Evolutionary conservation across 345 rosid genomes (phyloP), one percentile per base, ranked within the genome.

Genomic region (Stellera chamaejasme): DNA sequence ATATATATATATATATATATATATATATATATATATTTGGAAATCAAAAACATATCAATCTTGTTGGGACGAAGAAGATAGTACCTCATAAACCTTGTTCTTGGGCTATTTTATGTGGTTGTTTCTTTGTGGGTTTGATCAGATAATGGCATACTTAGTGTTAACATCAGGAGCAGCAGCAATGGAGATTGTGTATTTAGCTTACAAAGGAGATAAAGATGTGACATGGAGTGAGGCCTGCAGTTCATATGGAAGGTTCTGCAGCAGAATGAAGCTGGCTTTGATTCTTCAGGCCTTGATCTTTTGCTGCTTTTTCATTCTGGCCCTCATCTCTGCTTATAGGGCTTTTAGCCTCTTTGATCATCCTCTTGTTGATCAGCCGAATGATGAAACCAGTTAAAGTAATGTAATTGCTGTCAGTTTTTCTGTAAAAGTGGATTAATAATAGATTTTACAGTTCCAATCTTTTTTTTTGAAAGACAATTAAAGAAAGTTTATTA

Each of bases 141-240:
- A 91, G 96, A 74, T 92, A 56, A 39, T 80, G 43, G 87, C 96
- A 8, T 88, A 88, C 75, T 77, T 88, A 61, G 66, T 79, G 87
- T 80, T 74, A 8, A 87, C 95, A 69, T 86, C 99, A 25, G 85
- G 72, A 52, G 86, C 88, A 25, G 96, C 89, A 45, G 84, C 69
- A 19, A 44, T 72, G 50, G 94, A 93, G 70, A 73, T 89, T 45
- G 16, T 89, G 44, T 70, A 77, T 63, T 62, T 89, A 13, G 83
- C 80, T 2, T 78, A 82, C 69, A 78, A 72, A 54, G 97, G 97
- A 10, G 94, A 88, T 57, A 64, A 41, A 45, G 54, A 45, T 65
- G 76, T 92, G 52, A 75, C 96, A 53, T 92, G 96, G 98, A 92
- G 96, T 64, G 89, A 89, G 76, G 76, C 82, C 45, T 82, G 96